A percentile compares a stretch with the other conserved stretches of the same genome.
These are phyloP conservation scores for Eucommia ulmoides DNA, from an alignment of 257 asterid species.

Conservation along the genomic window DNA sequence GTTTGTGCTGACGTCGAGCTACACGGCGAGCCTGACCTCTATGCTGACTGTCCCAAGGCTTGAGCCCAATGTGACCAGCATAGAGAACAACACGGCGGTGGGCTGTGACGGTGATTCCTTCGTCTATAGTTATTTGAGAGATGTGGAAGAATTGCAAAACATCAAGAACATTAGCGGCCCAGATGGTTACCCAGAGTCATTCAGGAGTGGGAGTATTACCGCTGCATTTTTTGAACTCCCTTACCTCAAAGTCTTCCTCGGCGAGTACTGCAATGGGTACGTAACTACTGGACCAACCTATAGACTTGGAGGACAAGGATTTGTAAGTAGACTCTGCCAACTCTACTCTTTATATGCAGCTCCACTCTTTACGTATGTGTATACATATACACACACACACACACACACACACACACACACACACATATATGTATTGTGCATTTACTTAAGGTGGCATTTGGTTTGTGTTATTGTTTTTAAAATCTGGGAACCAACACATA, in stretches of 20 bases:
- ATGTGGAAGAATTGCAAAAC: not conserved
- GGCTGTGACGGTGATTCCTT: not conserved
- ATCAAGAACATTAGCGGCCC: not conserved
- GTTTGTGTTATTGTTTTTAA: not conserved
- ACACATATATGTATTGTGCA: not conserved
- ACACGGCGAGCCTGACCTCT: not conserved
- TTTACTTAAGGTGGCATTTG: too few relatives aligned
- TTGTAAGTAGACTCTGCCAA: not conserved
- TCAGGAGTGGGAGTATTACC: not conserved
- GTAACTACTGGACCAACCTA: not conserved
- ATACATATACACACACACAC: too few relatives aligned
- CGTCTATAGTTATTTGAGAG: not conserved
- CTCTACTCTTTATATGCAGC: too few relatives aligned
- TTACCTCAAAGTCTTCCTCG: not conserved
- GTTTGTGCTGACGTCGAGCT: not conserved
- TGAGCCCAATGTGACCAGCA: not conserved
- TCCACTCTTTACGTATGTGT: not conserved
- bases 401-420: too few relatives aligned
- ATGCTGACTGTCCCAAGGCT: not conserved
- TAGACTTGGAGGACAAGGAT: not conserved
- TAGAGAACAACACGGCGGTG: not conserved
- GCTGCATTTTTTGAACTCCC: not conserved
- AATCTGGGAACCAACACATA: too few relatives aligned
- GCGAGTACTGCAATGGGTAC: not conserved
- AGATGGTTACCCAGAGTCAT: not conserved